Base-by-base conservation (phyloP, 345 rosid species). In the Sonneratia alba region DNA sequence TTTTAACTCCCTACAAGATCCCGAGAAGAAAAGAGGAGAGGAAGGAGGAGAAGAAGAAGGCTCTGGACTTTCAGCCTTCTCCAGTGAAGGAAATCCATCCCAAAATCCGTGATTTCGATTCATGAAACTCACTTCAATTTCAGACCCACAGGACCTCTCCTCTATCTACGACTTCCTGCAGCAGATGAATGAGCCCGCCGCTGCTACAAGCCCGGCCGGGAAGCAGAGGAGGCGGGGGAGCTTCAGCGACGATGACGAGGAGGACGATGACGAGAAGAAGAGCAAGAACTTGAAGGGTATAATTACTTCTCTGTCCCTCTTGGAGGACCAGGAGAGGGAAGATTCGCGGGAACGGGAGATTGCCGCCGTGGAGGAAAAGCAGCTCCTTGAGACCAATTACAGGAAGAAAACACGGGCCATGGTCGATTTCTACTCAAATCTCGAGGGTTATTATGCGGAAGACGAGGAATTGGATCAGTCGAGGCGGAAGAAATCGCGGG, bases 401-500 rank as follows among this genome's bases (percentile, higher is more conserved):
- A 72, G 67, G 78, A 82, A 73, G 73, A 79, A 67, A 59, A 66
- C 75, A 0, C 70, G 61, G 69, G 74, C 82, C 66, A 75, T 79
- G 85, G 55, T 56, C 34, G 85, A 82, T 19, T 80, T 74, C 72
- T 81, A 84, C 74, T 71, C 79, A 57, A 75, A 79, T 38, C 6
- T 82, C 49, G 79, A 79, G 1, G 83, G 66, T 24, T 79, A 70
- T 73, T 79, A 79, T 66, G 8, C 85, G 37, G 91, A 86, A 32
- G 73, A 70, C 34, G 86, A 85, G 7, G 87, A 86, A 75, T 71
- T 73, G 27, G 87, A 77, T 7, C 74, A 83, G 0, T 36, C 71
- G 16, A 83, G 78, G 65, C 82, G 88, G 8, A 87, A 83, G 77
- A 85, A 82, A 34, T 83, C 92, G n/a, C 87, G 91, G n/a, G 79